Base-by-base conservation (phyloP, 352 stramenopile species). In the Blastocystis sp. region DNA sequence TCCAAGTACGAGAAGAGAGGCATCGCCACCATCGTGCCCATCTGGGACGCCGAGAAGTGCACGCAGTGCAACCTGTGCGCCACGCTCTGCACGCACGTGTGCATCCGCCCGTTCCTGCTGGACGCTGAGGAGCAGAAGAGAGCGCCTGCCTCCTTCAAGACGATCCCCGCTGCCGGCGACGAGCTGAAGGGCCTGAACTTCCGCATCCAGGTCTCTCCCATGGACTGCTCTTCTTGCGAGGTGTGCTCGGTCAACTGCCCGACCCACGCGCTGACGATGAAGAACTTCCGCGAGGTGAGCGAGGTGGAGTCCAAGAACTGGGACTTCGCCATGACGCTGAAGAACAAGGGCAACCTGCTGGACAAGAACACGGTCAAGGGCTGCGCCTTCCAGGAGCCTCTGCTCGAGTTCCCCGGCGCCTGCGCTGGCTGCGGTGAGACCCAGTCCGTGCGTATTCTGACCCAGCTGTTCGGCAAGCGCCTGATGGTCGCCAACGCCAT, bases 401-500 rank as follows among this genome's bases (percentile, higher is more conserved):
- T 92, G 19, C 91, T 91, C 89, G 90, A 93, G 66, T 93, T 93
- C 79, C 91, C 89, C 19, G 91, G 91, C n/a, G 91, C 91, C 42
- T 93, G 91, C 71, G 90, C 89, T 71, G 91, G 91, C 11, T 93
- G 91, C 79, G 91, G 91, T 9, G 91, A 93, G 76, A 92, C 90
- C 6, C 90, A 90, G 34, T 92, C 91, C 69, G 91, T 93, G 65
- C 92, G 92, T 65, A 90, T 93, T 76, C 66, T 93, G 52, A 92
- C 90, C 6, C 91, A 93, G 66, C 87, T 93, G 34, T 93, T 93
- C 88, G 91, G 91, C 52, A 91, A 93, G 65, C 90, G 91, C 2
- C 92, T 93, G 89, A 89, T 93, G 10, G 92, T 93, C 76, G 91
- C 91, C 0, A 92, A 93, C 90, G 90, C 91, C 17, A 93, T 91